Percentiles rank a stretch among this genome's conserved stretches.
Evolutionary conservation across 2,329 filamentous ascomycete genomes (phyloP).

Genomic region (Purpureocillium lavendulum): DNA sequence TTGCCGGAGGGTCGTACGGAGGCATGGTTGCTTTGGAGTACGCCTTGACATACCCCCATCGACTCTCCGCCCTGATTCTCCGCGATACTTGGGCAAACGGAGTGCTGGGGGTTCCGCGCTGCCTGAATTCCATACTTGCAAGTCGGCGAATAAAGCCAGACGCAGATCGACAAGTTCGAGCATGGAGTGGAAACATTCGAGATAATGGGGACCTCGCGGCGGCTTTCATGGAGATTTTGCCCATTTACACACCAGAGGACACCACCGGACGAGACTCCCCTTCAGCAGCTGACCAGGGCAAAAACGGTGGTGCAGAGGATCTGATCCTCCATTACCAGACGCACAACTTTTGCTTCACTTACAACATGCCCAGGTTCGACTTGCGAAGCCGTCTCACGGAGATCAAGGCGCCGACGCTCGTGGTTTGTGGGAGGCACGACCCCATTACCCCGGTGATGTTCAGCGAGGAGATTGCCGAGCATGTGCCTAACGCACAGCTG

Average conservation of each 20-base stretch:
- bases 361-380: conserved; percentile 13
- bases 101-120: conserved; percentile 5
- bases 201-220: conserved; percentile 11
- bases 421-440: conserved; percentile 13
- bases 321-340: conserved; percentile 11
- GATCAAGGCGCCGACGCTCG: conserved; percentile 11
- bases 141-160: conserved; percentile 9
- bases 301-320: background rate
- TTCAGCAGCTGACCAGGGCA: background rate
- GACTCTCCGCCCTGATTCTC: conserved; percentile 12
- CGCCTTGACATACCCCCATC: conserved; percentile 10
- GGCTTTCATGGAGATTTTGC: conserved; percentile 9
- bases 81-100: conserved; percentile 14
- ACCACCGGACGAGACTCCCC: background rate
- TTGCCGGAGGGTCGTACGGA: conserved; percentile 16
- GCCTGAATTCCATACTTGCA: conserved; percentile 7
- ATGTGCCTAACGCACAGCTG: conserved; percentile 10
- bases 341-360: conserved; percentile 14
- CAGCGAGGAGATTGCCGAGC: conserved; percentile 10
- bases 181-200: conserved; percentile 10
- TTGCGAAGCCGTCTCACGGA: conserved; percentile 9
- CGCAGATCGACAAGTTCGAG: conserved; percentile 9
- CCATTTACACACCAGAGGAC: conserved; percentile 10
- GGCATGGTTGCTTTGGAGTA: conserved; percentile 13
- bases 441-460: conserved; percentile 11